Evolutionary conservation across 352 stramenopile genomes (phyloP).

Genomic region (Globisporangium polare): DNA sequence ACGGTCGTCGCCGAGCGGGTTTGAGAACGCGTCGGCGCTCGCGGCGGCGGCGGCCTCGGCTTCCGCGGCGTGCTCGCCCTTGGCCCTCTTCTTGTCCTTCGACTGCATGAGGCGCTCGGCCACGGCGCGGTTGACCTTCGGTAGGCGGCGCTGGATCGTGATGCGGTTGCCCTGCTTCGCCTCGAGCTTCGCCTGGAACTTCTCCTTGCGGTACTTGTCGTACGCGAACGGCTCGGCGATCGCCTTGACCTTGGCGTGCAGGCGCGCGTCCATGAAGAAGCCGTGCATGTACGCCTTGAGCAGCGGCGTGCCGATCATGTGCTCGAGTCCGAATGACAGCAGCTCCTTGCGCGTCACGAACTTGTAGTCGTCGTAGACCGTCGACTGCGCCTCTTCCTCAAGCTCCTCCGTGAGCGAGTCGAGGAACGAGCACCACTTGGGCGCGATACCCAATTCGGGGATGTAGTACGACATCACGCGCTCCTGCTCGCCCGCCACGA

Average conservation of each 20-base stretch:
- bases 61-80: conserved; percentile 26
- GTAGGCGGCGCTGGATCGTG: conserved; percentile 81
- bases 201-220: conserved; percentile 96
- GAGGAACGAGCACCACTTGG: conserved; percentile 99
- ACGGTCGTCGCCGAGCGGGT: conserved; percentile 93
- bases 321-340: conserved; percentile 94
- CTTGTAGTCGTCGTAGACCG: conserved; percentile 99
- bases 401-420: conserved; percentile 99
- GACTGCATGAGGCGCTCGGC: conserved; percentile 79
- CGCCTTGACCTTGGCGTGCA: conserved; percentile 96
- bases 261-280: conserved; percentile 99
- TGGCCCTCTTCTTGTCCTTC: conserved; percentile 69
- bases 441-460: conserved; percentile 95
- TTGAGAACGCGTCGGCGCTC: conserved; percentile 40
- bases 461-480: conserved; percentile 99
- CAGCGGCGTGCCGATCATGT: conserved; percentile 96
- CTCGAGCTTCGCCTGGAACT: conserved; percentile 92
- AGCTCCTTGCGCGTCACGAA: conserved; percentile 97
- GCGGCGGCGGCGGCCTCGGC: conserved; percentile 20
- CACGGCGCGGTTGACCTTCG: conserved; percentile 89
- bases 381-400: conserved; percentile 93
- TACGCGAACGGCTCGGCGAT: conserved; percentile 98
- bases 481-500: conserved; percentile 96
- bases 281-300: conserved; percentile 99
- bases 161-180: conserved; percentile 89